A percentile compares a stretch with the other conserved stretches of the same genome.
phyloP scores from a whole-genome alignment of 2,329 filamentous ascomycete species.

The Exophiala bonariae region DNA sequence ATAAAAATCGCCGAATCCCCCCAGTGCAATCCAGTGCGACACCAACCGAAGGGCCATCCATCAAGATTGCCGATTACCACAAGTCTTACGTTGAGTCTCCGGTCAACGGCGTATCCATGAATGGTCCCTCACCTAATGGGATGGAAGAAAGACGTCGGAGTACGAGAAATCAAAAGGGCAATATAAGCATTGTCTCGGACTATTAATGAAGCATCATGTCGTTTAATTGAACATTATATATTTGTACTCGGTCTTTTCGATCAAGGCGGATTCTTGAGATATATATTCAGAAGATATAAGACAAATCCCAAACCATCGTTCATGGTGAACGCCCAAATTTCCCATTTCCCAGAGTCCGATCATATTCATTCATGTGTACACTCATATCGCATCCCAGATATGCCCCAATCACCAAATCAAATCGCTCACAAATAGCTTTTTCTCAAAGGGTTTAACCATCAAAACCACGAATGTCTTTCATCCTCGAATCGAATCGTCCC shows the following conservation, averaged over 20 bases:
- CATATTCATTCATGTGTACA: no score
- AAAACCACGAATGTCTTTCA: conserved; percentile 23
- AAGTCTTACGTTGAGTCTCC: conserved; percentile 19
- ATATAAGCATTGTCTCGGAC: conserved; percentile 24
- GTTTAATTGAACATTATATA: no score
- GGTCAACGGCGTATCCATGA: conserved; percentile 8
- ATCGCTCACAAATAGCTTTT: not conserved
- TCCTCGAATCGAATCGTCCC: conserved; percentile 19
- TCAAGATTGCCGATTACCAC: conserved; percentile 11
- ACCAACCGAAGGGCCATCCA: not conserved
- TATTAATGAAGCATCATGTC: conserved; percentile 10
- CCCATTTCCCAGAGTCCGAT: no score
- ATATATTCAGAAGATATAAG: no score
- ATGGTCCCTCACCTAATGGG: conserved; percentile 13
- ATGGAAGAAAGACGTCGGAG: conserved; percentile 13
- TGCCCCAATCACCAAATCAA: no score
- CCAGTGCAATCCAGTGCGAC: not conserved
- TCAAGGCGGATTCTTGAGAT: no score
- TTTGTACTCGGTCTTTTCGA: no score
- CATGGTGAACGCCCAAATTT: no score
- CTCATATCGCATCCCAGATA: no score
- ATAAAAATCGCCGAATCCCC: conserved; percentile 22
- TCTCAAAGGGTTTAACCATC: conserved; percentile 11
- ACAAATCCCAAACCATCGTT: not conserved
- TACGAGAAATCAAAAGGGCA: conserved; percentile 18